A percentile compares a stretch with the other conserved stretches of the same genome.
Conservation (phyloP, 345 rosid species). For the Ailanthus altissimus region DNA sequence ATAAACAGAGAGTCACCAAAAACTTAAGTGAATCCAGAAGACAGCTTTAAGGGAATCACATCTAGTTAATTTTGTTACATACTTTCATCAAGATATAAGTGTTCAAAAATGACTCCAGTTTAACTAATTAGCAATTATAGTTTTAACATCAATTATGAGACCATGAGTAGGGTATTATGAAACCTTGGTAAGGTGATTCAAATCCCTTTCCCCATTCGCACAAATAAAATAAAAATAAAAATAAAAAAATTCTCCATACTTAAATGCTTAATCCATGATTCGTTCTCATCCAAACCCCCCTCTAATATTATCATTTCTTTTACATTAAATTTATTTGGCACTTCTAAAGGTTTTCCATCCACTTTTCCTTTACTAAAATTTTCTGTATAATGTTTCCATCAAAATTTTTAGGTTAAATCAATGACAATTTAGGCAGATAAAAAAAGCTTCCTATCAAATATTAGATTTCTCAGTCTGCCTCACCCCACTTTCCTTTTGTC, state of each 20-base stretch:
- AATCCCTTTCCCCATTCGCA: neutral
- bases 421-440: neutral
- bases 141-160: neutral
- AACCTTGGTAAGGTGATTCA: neutral
- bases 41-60: neutral
- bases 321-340: neutral
- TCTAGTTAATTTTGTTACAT: neutral
- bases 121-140: neutral
- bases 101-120: neutral
- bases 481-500: neutral
- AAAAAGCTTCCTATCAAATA: constrained; percentile 3
- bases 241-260: neutral
- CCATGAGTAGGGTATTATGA: neutral
- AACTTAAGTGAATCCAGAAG: neutral
- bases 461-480: neutral
- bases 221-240: neutral
- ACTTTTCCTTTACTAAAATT: neutral
- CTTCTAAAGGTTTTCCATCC: neutral
- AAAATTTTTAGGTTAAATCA: neutral
- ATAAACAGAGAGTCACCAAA: constrained; percentile 5
- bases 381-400: neutral
- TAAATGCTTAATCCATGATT: neutral
- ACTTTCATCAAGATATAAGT: neutral
- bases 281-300: neutral
- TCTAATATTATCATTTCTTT: neutral